phyloP scores from a whole-genome alignment of 2,329 filamentous ascomycete genomes.

The Xylariales sp. region DNA sequence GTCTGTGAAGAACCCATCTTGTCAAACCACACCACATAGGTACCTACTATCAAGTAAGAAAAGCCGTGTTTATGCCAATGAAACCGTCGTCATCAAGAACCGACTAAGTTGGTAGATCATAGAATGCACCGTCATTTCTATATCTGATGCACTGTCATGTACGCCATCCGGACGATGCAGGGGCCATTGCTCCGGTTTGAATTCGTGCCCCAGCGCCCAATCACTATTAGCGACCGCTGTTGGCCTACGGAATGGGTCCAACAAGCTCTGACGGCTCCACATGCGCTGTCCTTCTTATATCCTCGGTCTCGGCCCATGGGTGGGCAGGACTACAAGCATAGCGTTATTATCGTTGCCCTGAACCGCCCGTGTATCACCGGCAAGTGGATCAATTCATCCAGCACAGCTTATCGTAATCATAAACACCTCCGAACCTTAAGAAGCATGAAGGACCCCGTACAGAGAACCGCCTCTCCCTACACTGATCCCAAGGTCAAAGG shows the following conservation, averaged over 20 bases:
- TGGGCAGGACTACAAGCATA: conserved; percentile 22
- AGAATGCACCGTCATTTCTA: background rate
- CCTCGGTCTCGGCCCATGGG: conserved; percentile 29
- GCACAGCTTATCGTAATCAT: conserved; percentile 12
- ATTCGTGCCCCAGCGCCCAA: conserved; percentile 29
- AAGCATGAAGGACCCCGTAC: conserved; percentile 34
- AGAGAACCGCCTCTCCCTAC: conserved; percentile 40
- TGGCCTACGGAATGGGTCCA: conserved; percentile 28
- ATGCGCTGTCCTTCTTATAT: conserved; percentile 26
- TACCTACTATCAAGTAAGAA: too few relatives aligned
- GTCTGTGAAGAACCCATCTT: too few relatives aligned
- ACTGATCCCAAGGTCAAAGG: conserved; percentile 39
- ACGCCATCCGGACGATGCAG: conserved; percentile 25
- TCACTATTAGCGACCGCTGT: conserved; percentile 18
- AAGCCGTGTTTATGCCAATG: too few relatives aligned
- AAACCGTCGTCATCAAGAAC: too few relatives aligned
- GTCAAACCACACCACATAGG: too few relatives aligned
- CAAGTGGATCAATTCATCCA: conserved; percentile 21
- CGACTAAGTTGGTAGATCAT: too few relatives aligned
- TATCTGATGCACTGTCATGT: conserved; percentile 2
- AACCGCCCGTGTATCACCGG: conserved; percentile 25
- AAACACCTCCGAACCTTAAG: conserved; percentile 23
- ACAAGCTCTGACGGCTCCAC: conserved; percentile 26
- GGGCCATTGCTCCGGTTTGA: conserved; percentile 30
- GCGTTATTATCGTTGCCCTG: conserved; percentile 23